A percentile compares a stretch with the other conserved stretches of the same genome.
Evolutionary conservation across 2,329 filamentous ascomycete genomes (phyloP).

Genomic region (Thielaviopsis ethacetica): DNA sequence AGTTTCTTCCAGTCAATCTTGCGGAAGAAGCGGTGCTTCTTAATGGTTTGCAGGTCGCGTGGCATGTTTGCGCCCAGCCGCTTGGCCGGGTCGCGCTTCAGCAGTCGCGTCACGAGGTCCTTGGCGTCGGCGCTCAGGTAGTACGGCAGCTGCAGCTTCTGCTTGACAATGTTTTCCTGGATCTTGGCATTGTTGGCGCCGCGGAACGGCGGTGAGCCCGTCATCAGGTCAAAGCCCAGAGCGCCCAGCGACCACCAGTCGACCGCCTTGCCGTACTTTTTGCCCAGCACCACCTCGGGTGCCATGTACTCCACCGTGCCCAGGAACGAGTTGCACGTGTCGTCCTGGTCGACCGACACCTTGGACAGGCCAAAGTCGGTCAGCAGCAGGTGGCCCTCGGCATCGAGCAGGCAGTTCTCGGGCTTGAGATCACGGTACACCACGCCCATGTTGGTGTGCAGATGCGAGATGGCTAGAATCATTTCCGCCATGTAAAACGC

Average conservation of each 20-base stretch:
- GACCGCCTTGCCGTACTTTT: slow-evolving; percentile 82
- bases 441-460: slow-evolving; percentile 82
- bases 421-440: slow-evolving; percentile 96
- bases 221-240: slow-evolving; percentile 81
- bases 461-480: slow-evolving; percentile 80
- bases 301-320: slow-evolving; percentile 99
- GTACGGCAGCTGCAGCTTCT: slow-evolving; percentile 78
- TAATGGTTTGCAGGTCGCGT: slow-evolving; percentile 71
- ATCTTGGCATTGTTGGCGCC: slow-evolving; percentile 89
- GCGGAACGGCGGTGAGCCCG: slow-evolving; percentile 77
- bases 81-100: slow-evolving; percentile 86
- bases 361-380: slow-evolving; percentile 97
- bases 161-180: slow-evolving; percentile 86
- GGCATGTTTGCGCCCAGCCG: slow-evolving; percentile 77
- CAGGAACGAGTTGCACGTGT: slow-evolving; percentile 71
- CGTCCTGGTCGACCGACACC: slow-evolving; percentile 58
- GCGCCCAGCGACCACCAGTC: slow-evolving; percentile 99
- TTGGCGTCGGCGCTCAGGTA: slow-evolving; percentile 85
- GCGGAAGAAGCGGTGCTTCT: slow-evolving; percentile 89
- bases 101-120: slow-evolving; percentile 74
- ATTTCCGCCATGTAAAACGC: slow-evolving; percentile 99
- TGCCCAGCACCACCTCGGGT: slow-evolving; percentile 77
- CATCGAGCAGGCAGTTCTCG: slow-evolving; percentile 88
- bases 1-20: slow-evolving; percentile 91
- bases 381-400: slow-evolving; percentile 78